Conservation (phyloP, 1,284 basidiomycete genomes). For the Neolentinus lepideus region DNA sequence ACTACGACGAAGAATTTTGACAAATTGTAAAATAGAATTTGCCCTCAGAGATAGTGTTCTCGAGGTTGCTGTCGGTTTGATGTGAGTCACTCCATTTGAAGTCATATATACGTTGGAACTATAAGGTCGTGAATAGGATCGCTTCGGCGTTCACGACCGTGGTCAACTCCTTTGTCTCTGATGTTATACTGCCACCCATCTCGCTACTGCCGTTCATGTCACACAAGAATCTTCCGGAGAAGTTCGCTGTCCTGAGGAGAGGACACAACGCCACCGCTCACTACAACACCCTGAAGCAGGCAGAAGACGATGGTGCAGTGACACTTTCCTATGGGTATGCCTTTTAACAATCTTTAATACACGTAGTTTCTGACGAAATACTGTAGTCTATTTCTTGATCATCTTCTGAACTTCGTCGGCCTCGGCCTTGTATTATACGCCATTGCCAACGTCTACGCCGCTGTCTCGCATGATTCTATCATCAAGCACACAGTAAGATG, state of each 20-base stretch:
- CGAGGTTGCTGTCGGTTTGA: conserved; percentile 32
- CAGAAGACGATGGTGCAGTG: conserved; percentile 29
- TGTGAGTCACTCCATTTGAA: conserved; percentile 6
- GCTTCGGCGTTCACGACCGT: conserved; percentile 25
- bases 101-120: not conserved
- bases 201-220: conserved; percentile 28
- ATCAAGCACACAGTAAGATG: conserved; percentile 27
- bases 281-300: conserved; percentile 31
- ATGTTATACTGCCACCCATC: conserved; percentile 26
- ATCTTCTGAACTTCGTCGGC: conserved; percentile 24
- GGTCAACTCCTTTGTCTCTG: conserved; percentile 29
- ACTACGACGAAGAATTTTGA: too few species aligned
- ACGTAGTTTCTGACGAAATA: not conserved
- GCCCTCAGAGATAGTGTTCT: conserved; percentile 25
- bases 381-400: conserved; percentile 21
- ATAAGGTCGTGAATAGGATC: conserved; percentile 8
- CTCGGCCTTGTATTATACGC: conserved; percentile 25
- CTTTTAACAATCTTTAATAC: not conserved
- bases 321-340: conserved; percentile 23
- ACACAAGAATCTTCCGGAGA: conserved; percentile 24
- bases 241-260: conserved; percentile 22
- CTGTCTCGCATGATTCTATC: conserved; percentile 24
- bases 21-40: conserved; percentile 1
- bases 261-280: conserved; percentile 15
- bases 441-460: conserved; percentile 23